Conservation (phyloP, 306 rosid genomes). For the Cucurbita maxima region DNA sequence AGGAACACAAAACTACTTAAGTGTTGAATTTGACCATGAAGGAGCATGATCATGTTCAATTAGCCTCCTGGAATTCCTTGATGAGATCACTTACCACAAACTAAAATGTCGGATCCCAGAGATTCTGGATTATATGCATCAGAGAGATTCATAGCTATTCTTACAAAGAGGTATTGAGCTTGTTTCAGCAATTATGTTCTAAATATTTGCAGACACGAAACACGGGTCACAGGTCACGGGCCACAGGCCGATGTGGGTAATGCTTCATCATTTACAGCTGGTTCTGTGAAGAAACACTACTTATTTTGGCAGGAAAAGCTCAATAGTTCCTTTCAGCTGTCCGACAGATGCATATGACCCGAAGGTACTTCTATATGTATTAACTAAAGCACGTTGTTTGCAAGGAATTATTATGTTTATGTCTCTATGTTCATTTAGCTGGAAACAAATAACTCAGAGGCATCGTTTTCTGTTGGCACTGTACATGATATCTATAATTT, state of each 20-base stretch:
- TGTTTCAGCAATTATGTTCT: not conserved
- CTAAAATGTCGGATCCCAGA: not conserved
- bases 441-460: not conserved
- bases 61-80: not conserved
- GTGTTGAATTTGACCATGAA: slow-evolving; percentile 59
- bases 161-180: not conserved
- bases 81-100: not conserved
- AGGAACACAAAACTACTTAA: slow-evolving; percentile 33
- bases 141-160: not conserved
- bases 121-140: not conserved
- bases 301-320: slow-evolving; percentile 1
- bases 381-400: not conserved
- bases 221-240: not conserved
- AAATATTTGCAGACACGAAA: not conserved
- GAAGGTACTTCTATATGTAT: not conserved
- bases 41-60: slow-evolving; percentile 25
- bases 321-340: not conserved
- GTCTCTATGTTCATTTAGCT: not conserved
- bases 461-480: not conserved
- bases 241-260: not conserved
- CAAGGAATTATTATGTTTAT: not conserved
- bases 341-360: not conserved
- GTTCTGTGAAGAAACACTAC: not conserved
- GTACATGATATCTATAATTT: not conserved
- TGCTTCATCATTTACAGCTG: slow-evolving; percentile 2